phyloP scores from a whole-genome alignment of 805 yeast genomes.

The Kodamaea neixiangensis region DNA sequence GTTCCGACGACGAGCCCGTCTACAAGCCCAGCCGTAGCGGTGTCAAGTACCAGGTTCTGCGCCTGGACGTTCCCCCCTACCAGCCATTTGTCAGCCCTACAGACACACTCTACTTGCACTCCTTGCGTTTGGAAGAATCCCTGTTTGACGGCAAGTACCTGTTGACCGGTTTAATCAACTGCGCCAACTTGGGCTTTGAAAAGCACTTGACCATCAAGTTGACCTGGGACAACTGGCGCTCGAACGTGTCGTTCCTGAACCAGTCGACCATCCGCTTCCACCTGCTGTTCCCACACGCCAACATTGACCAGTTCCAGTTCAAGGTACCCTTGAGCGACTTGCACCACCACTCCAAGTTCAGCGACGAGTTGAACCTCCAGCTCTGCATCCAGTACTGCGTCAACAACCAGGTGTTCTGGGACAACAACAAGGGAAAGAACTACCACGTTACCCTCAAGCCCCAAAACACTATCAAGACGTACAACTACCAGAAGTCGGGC shows the following conservation, averaged over 20 bases:
- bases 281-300: slow-evolving; percentile 16
- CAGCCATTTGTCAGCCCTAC: slow-evolving; percentile 13
- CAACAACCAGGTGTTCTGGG: slow-evolving; percentile 35
- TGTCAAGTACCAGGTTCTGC: slow-evolving; percentile 13
- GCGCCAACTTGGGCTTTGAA: slow-evolving; percentile 36
- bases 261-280: slow-evolving; percentile 16
- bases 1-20: slow-evolving; percentile 24
- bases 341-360: slow-evolving; percentile 12
- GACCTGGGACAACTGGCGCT: slow-evolving; percentile 52
- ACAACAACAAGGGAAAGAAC: slow-evolving; percentile 36
- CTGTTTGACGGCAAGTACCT: slow-evolving; percentile 4
- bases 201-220: slow-evolving; percentile 44
- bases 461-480: slow-evolving; percentile 9
- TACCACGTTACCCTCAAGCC: slow-evolving; percentile 36
- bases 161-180: slow-evolving; percentile 13
- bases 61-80: slow-evolving; percentile 15
- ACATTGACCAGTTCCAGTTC: slow-evolving; percentile 53
- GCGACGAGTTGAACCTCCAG: slow-evolving; percentile 29
- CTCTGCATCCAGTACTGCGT: slow-evolving; percentile 37
- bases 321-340: slow-evolving; percentile 39
- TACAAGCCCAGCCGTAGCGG: slow-evolving; percentile 3
- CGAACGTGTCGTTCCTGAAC: slow-evolving; percentile 27
- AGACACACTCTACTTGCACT: slow-evolving; percentile 21
- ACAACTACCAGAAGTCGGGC: slow-evolving; percentile 7
- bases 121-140: slow-evolving; percentile 6